A percentile compares a stretch with the other conserved stretches of the same genome.
Conservation (phyloP, 225 moss, liverwort and hornwort genomes). For the Lunularia cruciata region DNA sequence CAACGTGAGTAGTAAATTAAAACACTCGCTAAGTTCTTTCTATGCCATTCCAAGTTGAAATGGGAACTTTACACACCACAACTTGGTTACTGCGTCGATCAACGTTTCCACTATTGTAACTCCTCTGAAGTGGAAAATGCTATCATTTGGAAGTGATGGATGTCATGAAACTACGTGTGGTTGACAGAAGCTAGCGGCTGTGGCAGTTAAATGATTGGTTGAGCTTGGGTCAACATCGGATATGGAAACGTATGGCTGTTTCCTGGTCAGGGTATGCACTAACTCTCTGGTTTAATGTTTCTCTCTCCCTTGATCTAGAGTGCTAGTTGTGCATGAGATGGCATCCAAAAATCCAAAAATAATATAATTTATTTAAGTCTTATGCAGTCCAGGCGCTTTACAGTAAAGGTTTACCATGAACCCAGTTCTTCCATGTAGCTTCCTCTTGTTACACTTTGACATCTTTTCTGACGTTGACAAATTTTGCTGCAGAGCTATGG, state of each 20-base stretch:
- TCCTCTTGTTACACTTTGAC: neutral
- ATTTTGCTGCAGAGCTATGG: conserved; percentile 39
- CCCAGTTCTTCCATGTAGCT: neutral
- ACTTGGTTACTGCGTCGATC: too few relatives aligned
- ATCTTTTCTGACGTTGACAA: neutral
- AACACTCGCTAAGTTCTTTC: too few relatives aligned
- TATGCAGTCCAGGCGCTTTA: neutral
- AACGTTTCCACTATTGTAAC: too few relatives aligned
- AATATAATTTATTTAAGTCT: neutral
- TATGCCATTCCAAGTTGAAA: too few relatives aligned
- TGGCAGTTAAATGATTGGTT: conserved; percentile 89
- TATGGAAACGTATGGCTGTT: conserved; percentile 99
- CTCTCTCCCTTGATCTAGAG: too few relatives aligned
- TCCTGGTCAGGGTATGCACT: conserved; percentile 69
- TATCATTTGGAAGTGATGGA: neutral
- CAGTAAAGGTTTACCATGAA: too few relatives aligned
- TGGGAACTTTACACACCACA: too few relatives aligned
- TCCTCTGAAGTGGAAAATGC: neutral
- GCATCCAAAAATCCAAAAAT: too few relatives aligned
- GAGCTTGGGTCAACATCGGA: conserved; percentile 82
- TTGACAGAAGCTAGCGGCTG: conserved; percentile 37
- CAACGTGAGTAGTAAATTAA: conserved; percentile 33
- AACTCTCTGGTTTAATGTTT: neutral
- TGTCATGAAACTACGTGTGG: conserved; percentile 15
- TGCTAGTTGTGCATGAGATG: too few relatives aligned